A percentile compares a stretch with the other conserved stretches of the same genome.
phyloP scores from a whole-genome alignment of 768 basidiomycete genomes.

The Ramaria sp. region DNA sequence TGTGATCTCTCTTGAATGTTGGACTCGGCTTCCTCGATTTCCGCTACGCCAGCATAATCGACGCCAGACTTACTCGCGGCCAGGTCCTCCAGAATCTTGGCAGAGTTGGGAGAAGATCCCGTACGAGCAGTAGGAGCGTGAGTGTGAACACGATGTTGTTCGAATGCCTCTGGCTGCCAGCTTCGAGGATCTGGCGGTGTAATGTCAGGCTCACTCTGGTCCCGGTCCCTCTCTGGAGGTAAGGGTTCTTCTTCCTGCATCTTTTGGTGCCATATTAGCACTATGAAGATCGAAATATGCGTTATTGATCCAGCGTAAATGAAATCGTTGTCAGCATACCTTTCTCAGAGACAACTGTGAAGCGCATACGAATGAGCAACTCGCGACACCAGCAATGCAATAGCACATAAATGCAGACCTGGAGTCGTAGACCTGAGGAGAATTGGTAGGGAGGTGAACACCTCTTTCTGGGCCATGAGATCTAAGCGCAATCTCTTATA shows the following conservation, averaged over 20 bases:
- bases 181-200: not conserved
- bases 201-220: conserved; percentile 8
- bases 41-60: conserved; percentile 7
- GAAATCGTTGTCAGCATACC: not conserved
- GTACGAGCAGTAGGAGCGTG: conserved; percentile 2
- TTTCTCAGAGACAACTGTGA: conserved; percentile 8
- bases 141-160: not conserved
- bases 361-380: not conserved
- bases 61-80: conserved; percentile 9
- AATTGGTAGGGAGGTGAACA: conserved; percentile 4
- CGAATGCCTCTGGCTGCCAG: not conserved
- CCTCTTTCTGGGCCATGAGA: conserved; percentile 4
- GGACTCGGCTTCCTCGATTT: conserved; percentile 5
- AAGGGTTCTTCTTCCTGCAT: conserved; percentile 9
- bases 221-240: conserved; percentile 6
- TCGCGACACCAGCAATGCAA: not conserved
- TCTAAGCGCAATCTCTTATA: conserved; percentile 1
- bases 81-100: conserved; percentile 8
- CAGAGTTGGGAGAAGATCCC: conserved; percentile 6
- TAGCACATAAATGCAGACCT: not conserved
- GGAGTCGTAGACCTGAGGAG: conserved; percentile 9
- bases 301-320: not conserved
- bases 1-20: conserved; percentile 7
- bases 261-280: conserved; percentile 8
- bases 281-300: not conserved